A percentile compares a stretch with the other conserved stretches of the same genome.
These are phyloP conservation scores for Oryza punctata DNA, from an alignment of 176 grass and related monocot species.

Conservation along the genomic window DNA sequence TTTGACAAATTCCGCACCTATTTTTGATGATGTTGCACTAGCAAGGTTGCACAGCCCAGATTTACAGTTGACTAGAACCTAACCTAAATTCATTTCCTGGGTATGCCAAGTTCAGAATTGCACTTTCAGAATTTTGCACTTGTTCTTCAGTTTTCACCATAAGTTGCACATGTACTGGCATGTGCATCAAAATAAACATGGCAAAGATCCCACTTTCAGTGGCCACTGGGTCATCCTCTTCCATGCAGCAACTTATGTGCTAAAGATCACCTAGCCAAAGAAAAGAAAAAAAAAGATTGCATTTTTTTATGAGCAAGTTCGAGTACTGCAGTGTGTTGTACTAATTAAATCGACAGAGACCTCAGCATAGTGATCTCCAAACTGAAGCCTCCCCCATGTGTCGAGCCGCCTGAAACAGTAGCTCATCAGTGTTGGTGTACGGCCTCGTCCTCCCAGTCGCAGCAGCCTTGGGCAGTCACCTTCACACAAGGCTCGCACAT, in stretches of 20 bases:
- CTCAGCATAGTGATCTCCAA: not conserved
- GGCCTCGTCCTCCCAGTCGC: not conserved
- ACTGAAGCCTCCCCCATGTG: conserved; percentile 36
- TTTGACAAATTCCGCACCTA: not conserved
- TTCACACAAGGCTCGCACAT: conserved; percentile 28
- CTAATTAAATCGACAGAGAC: not conserved
- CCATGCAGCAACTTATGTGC: not conserved
- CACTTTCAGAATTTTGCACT: not conserved
- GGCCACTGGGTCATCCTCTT: not conserved
- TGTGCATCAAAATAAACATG: not conserved
- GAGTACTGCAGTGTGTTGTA: not conserved
- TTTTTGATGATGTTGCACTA: not conserved
- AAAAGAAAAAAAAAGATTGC: not conserved
- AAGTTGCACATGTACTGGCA: not conserved
- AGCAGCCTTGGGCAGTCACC: not conserved
- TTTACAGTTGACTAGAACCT: not conserved
- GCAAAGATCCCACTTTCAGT: conserved; percentile 14
- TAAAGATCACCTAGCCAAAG: not conserved
- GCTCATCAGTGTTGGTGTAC: not conserved
- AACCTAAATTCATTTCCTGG: not conserved
- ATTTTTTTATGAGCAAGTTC: conserved; percentile 22
- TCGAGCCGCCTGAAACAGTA: conserved; percentile 17
- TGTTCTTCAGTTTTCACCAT: not conserved
- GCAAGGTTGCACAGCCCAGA: not conserved
- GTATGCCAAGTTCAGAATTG: not conserved